Base-by-base conservation (phyloP, 2,329 filamentous ascomycete species). In the Sclerotinia spermophila region DNA sequence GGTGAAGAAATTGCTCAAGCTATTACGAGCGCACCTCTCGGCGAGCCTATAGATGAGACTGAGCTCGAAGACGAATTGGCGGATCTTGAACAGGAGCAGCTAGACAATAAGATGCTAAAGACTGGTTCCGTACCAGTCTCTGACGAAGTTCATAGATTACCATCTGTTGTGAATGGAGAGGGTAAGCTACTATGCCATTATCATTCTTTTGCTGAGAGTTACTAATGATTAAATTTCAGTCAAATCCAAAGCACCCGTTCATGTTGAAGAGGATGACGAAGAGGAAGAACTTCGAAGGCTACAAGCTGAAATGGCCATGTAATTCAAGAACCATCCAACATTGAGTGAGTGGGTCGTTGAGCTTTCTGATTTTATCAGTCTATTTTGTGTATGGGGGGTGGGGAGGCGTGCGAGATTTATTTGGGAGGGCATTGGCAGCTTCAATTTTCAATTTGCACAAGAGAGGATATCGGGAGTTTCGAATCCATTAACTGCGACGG, bases 221-320 rank as follows among this genome's bases (percentile, higher is more conserved):
- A 60, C 74, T 74, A 73, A 77, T 62, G n/a, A 58, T 44, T 27
- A 5, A 40, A 56, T 72, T 66, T 13, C 72, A 87, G 84, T 85
- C 80, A 85, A 85, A 83, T 81, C 83, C 75, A 85, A 87, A 75
- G 79, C 82, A 27, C 80, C 80, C 24, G 82, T 83, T 75, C 79
- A 80, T 72, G 80, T 81, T 75, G 89, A 92, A 79, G 93, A 97
- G 81, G 94, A 97, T 81, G 95, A 98, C 86, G 96, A 98, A 80
- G 95, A 98, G 81, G 95, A 91, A 78, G 95, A 98, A 83, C 85
- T 98, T 79, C 89, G 91, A 82, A 97, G 96, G 83, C 82, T 99
- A 76, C 94, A 97, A 81, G 94, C 93, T 48, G 95, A 97, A 82
- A 98, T 98, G 95, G 94, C 94, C 75, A 97, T 97, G 91, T 97